Evolutionary conservation across 768 basidiomycete genomes (phyloP).

Genomic region (Candolleomyces eurysporus): DNA sequence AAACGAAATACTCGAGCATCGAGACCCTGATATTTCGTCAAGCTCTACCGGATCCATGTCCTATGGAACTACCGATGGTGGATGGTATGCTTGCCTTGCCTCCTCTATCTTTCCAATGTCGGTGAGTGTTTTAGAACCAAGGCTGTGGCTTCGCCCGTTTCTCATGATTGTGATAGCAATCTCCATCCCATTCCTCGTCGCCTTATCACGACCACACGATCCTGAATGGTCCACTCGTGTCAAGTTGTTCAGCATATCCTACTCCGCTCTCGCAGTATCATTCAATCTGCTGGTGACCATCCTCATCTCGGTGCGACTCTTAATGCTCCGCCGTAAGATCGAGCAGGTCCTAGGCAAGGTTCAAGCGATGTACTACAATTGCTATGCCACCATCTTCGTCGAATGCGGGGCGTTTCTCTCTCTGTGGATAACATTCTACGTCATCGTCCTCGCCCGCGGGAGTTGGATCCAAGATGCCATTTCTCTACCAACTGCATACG

Average conservation of each 20-base stretch:
- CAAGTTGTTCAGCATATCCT: slow-evolving; percentile 19
- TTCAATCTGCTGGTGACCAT: slow-evolving; percentile 30
- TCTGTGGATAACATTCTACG: slow-evolving; percentile 28
- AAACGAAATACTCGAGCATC: background rate
- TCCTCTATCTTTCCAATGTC: slow-evolving; percentile 31
- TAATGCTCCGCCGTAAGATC: slow-evolving; percentile 29
- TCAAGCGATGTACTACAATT: slow-evolving; percentile 37
- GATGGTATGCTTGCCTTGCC: slow-evolving; percentile 23
- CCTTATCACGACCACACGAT: slow-evolving; percentile 17
- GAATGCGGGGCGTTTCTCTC: slow-evolving; percentile 40
- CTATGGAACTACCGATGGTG: slow-evolving; percentile 32
- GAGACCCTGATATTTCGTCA: background rate
- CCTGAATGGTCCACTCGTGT: slow-evolving; percentile 13
- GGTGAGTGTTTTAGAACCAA: slow-evolving; percentile 20
- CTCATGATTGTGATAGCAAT: slow-evolving; percentile 20
- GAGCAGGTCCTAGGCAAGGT: slow-evolving; percentile 33
- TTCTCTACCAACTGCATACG: slow-evolving; percentile 28
- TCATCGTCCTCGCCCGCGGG: slow-evolving; percentile 21
- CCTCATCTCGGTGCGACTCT: slow-evolving; percentile 28
- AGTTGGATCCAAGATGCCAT: slow-evolving; percentile 29
- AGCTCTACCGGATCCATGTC: slow-evolving; percentile 1
- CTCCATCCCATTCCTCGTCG: slow-evolving; percentile 32
- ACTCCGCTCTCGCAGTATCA: slow-evolving; percentile 26
- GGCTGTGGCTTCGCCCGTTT: background rate
- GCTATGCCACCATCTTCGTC: slow-evolving; percentile 32